Percentiles rank a stretch among this genome's conserved stretches.
Conservation (phyloP, 2,329 filamentous ascomycete genomes). For the Myriosclerotinia scirpicola region DNA sequence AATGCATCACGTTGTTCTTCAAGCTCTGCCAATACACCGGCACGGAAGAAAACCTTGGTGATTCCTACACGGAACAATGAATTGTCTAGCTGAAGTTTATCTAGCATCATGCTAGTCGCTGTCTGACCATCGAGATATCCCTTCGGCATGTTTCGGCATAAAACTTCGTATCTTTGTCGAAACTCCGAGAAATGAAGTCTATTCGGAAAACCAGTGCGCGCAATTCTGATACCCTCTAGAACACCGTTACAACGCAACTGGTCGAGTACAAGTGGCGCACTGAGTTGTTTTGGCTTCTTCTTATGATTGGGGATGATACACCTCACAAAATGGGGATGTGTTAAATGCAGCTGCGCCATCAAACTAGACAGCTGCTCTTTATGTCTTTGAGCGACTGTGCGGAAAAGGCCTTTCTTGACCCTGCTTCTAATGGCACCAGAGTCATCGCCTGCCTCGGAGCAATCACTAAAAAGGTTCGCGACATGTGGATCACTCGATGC, state of each 20-base stretch:
- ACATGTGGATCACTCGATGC: constrained; percentile 80
- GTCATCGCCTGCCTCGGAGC: constrained; percentile 78
- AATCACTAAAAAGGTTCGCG: constrained; percentile 82
- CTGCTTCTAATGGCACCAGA: constrained; percentile 66
- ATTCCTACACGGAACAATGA: constrained; percentile 89
- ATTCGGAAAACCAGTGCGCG: constrained; percentile 94
- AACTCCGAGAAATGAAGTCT: constrained; percentile 90
- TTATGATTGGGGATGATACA: constrained; percentile 99
- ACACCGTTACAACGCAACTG: constrained; percentile 99
- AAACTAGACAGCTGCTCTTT: constrained; percentile 97
- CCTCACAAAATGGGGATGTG: constrained; percentile 96
- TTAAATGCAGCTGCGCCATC: constrained; percentile 92
- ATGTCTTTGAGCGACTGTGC: constrained; percentile 93
- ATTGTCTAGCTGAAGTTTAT: constrained; percentile 81
- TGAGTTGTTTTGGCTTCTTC: constrained; percentile 91
- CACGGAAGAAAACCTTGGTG: constrained; percentile 97
- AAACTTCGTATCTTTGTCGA: constrained; percentile 90
- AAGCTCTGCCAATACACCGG: constrained; percentile 90
- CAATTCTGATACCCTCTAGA: constrained; percentile 96
- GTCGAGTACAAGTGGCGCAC: constrained; percentile 87
- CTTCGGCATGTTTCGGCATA: constrained; percentile 84
- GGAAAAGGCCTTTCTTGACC: constrained; percentile 96
- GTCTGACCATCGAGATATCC: constrained; percentile 89
- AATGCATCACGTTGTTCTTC: constrained; percentile 93
- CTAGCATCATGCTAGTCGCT: constrained; percentile 81